A percentile compares a stretch with the other conserved stretches of the same genome.
phyloP scores from a whole-genome alignment of 495 filamentous ascomycete genomes.

The Platismatia glauca region DNA sequence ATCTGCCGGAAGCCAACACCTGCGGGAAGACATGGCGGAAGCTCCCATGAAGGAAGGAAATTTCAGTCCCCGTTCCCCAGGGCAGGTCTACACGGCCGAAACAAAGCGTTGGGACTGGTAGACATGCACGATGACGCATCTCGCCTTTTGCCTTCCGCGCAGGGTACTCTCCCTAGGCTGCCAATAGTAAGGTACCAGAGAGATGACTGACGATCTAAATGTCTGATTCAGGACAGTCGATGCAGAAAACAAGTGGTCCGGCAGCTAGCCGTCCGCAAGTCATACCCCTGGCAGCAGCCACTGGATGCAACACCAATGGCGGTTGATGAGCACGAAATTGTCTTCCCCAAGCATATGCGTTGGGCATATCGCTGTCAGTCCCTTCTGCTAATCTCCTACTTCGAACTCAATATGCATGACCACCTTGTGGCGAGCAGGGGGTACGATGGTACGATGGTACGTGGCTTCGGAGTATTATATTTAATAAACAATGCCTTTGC shows the following conservation, averaged over 20 bases:
- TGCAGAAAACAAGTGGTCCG: neutral
- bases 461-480: neutral
- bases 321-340: neutral
- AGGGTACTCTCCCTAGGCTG: neutral
- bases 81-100: neutral
- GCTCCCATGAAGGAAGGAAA: neutral
- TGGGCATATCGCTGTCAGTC: neutral
- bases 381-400: neutral
- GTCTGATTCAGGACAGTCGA: neutral
- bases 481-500: neutral
- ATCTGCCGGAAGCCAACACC: neutral
- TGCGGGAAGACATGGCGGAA: neutral
- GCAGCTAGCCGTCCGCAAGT: neutral
- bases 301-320: neutral
- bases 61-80: neutral
- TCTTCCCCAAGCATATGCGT: neutral
- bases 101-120: slow-evolving; percentile 2
- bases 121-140: slow-evolving; percentile 2
- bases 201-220: neutral
- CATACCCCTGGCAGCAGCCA: neutral
- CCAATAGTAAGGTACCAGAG: neutral
- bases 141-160: neutral
- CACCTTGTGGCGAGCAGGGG: neutral
- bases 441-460: neutral
- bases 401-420: neutral